Evolutionary conservation across 1,284 basidiomycete genomes (phyloP), one percentile per base, ranked within the genome.

Genomic region (Cryptococcus neoformans): DNA sequence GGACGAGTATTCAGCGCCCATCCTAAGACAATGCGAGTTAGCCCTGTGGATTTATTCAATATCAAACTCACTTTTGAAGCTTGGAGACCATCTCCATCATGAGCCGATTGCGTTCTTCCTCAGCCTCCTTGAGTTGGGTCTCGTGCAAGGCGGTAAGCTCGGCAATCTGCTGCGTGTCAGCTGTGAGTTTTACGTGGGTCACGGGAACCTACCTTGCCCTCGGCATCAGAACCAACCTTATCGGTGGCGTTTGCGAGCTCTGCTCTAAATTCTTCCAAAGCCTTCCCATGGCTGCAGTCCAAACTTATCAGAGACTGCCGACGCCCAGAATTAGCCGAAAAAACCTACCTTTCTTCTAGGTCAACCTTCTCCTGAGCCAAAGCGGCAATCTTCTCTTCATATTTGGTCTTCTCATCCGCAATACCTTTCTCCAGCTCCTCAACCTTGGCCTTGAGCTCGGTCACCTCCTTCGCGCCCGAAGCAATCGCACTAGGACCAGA

Each of bases 341-440:
- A 36, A 34, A 62, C 68, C 56, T 48, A 73, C 71, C 54, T 58
- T 12, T 64, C 49, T 50, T 71, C 68, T 4, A 72, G 51, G 38
- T 67, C 58, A 34, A 39, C 50, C 46, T 58, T 65, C 49, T 68
- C 59, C 45, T 59, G 55, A 34, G 44, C 56, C 38, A 67, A 53
- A 45, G 56, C 60, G 1, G 53, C 61, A 44, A 67, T 40, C 51
- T 59, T 61, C 2, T 54, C 57, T 45, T 66, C 67, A 34, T 64
- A 59, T 6, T 48, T 62, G 4, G 49, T 51, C 50, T 64, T 64
- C 54, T 59, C 60, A 3, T 53, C 52, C 21, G 14, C 50, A 28
- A 68, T 49, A 40, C 57, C 40, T 35, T 56, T 54, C 50, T 69
- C 66, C 6, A 69, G 52, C 40, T 63, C 62, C 12, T 57, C 62